These are phyloP conservation scores for Citrullus colocynthis DNA, from an alignment of 306 rosid genomes.

Conservation along the genomic window DNA sequence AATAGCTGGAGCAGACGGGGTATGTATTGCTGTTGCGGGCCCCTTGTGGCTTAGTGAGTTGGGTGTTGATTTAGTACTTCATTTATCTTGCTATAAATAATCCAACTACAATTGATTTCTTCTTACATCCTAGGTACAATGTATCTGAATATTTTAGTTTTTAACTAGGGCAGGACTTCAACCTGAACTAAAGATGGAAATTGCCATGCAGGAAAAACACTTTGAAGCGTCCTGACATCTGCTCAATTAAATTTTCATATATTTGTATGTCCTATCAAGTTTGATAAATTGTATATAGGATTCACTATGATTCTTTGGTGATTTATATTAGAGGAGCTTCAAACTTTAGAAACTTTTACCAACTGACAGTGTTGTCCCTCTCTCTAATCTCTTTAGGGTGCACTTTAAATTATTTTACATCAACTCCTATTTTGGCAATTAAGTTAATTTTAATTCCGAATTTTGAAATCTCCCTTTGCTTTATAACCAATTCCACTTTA, in stretches of 20 bases:
- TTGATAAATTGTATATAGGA: not conserved
- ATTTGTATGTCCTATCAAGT: not conserved
- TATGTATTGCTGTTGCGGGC: constrained; percentile 29
- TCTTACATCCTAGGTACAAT: not conserved
- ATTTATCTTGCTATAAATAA: not conserved
- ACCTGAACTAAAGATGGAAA: not conserved
- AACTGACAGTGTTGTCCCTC: not conserved
- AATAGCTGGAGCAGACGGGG: constrained; percentile 82
- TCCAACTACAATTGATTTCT: not conserved
- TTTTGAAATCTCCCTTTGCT: not conserved
- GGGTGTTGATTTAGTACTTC: not conserved
- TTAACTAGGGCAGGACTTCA: not conserved
- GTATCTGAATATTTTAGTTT: not conserved
- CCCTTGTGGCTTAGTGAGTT: constrained; percentile 2
- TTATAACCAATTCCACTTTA: not conserved
- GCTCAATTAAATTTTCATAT: not conserved
- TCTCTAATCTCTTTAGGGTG: not conserved
- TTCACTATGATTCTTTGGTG: not conserved
- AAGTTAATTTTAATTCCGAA: not conserved
- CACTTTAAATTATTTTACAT: not conserved
- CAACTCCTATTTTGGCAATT: not conserved
- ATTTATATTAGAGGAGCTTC: not conserved
- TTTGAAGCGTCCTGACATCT: not conserved
- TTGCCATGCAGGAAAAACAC: not conserved
- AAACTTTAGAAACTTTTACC: not conserved